phyloP scores from a whole-genome alignment of 2,329 filamentous ascomycete species.

The Trichoderma asperellum region DNA sequence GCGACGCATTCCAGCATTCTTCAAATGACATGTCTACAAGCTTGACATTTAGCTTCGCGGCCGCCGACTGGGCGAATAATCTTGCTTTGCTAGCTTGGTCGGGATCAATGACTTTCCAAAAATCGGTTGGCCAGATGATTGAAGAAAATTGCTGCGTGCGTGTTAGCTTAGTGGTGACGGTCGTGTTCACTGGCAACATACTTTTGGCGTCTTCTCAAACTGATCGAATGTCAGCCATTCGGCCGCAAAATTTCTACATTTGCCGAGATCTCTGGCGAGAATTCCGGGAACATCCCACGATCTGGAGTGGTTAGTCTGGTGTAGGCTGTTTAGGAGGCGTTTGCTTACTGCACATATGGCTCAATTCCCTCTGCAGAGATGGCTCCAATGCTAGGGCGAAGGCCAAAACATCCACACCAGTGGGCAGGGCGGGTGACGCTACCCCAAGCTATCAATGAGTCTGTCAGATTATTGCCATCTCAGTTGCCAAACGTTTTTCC shows the following conservation, averaged over 20 bases:
- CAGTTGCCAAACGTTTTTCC: background rate
- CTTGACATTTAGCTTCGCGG: background rate
- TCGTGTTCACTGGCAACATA: background rate
- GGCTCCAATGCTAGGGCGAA: background rate
- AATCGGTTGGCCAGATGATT: conserved; percentile 5
- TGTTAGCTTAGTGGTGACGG: background rate
- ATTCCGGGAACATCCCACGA: background rate
- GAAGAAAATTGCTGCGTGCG: background rate
- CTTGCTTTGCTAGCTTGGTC: background rate
- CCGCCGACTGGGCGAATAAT: background rate
- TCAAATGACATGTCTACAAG: conserved; percentile 2
- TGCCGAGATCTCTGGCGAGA: background rate
- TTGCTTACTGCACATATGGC: conserved; percentile 3
- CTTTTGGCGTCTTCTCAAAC: background rate
- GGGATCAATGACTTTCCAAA: background rate
- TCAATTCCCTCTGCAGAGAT: background rate
- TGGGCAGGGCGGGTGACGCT: background rate
- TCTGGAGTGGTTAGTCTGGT: background rate
- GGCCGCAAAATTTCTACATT: background rate
- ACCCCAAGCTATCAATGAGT: background rate
- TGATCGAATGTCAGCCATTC: background rate
- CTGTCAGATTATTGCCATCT: background rate
- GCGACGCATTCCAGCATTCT: background rate
- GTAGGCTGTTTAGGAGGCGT: too few species aligned
- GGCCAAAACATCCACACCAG: conserved; percentile 10